Evolutionary conservation across 2,329 filamentous ascomycete genomes (phyloP), one percentile per base, ranked within the genome.

Genomic region (Aureobasidium sp.): DNA sequence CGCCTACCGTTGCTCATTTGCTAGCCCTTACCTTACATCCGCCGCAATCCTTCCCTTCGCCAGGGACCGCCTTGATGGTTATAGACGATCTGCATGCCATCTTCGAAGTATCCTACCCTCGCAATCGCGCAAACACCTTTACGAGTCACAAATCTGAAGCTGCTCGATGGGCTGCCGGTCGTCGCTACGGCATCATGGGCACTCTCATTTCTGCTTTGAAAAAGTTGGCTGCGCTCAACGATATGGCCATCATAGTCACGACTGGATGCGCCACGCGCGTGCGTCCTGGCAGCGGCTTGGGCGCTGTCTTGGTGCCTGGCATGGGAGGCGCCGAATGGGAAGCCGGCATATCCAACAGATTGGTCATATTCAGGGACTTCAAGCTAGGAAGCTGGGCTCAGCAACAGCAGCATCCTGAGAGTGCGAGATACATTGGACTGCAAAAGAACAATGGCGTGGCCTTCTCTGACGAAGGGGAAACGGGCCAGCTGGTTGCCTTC

Each of bases 261-360:
- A 91, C 86, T 41, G 91, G 95, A 71, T 90, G 88, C 63, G 88
- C 87, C 45, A 95, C 90, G n/a, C 88, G 86, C 66, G 87, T 95
- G 75, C 85, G 88, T 64, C 79, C 79, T 4, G 69, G 68, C 21
- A 69, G 65, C 39, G 69, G 70, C 5, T 47, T 69, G 2, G 86
- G 82, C 65, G 88, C 91, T 14, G 82, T 87, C 11, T 77, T 97
- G 53, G 82, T 87, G 59, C 88, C 91, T 16, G 85, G 90, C 44
- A 80, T 97, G 64, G 87, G 87, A 61, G 86, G 88, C 14, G 80
- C 80, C 25, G 84, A 88, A 45, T 97, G 92, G 92, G 91, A 96
- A 64, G 85, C 84, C 65, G 87, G 85, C 36, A 78, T 96, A 41
- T 83, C 85, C 64, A 89, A 85, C 45, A 82, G 91, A 59, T 73